Base-by-base conservation (phyloP, 768 basidiomycete genomes). In the Suillus decipiens region DNA sequence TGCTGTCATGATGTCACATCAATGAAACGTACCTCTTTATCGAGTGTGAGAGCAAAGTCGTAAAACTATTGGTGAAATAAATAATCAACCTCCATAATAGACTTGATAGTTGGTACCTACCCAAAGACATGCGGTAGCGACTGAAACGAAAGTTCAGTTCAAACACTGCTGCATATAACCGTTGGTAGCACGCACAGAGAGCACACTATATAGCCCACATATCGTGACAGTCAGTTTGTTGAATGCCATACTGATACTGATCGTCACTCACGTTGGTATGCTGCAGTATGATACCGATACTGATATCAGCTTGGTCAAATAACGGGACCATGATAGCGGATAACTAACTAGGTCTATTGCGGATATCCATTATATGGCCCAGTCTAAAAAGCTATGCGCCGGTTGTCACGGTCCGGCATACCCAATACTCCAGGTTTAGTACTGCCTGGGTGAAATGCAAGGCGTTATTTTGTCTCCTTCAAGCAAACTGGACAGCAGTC, bases 291-390 rank as follows among this genome's bases (percentile, higher is more conserved):
- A 22, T 15, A 3, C 54, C 54, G 6, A 22, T 55, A 14, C 2
- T 9, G 14, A 55, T 55, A 55, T 55, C 53, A 36, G 53, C 34
- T n/a, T 55, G 53, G 34, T 55, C 34, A 55, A 55, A 36, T 7
- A 22, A 55, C 8, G 11, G 19, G n/a, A 36, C 53, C 53, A 54
- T 34, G 53, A 54, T 11, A 7, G n/a, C 12, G 12, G n/a, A 36
- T 5, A 22, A 54, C n/a, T 14, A 34, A 34, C 34, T 34, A 9
- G 34, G 34, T 34, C 9, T 9, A 34, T 34, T 34, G 34, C 28
- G 28, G 28, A 28, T 28, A 28, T 28, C 28, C 28, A 28, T 28
- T 28, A 28, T 28, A 28, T 28, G 28, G 28, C 28, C 3, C 28
- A 28, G 28, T 28, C 28, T 28, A 28, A 28, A 28, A 28, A 28